Percentiles rank a stretch among this genome's conserved stretches.
Conservation (phyloP, 2,329 filamentous ascomycete genomes). For the Pseudocercospora ulei region DNA sequence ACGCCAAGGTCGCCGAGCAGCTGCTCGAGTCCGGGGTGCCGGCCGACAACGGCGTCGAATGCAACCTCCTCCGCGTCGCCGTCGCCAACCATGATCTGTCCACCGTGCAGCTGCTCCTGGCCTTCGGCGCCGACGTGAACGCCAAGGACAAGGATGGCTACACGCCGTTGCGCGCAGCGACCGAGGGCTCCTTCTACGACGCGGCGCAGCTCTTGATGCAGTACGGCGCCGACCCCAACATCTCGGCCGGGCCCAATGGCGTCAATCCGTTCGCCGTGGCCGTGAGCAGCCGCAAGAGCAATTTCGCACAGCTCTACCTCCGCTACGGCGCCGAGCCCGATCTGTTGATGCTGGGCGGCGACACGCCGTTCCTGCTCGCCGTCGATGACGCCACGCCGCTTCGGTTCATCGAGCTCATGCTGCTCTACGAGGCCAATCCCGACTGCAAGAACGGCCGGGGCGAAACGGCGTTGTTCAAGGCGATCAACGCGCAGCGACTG, state of each 20-base stretch:
- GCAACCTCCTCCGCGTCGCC: slow-evolving; percentile 23
- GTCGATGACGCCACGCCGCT: slow-evolving; percentile 52
- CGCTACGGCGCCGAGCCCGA: slow-evolving; percentile 52
- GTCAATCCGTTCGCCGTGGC: slow-evolving; percentile 50
- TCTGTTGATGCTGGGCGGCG: slow-evolving; percentile 47
- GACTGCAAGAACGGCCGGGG: slow-evolving; percentile 53
- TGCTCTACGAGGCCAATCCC: slow-evolving; percentile 51
- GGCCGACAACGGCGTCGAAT: slow-evolving; percentile 17
- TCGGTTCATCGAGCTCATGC: slow-evolving; percentile 49
- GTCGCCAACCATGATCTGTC: slow-evolving; percentile 27
- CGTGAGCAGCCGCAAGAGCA: slow-evolving; percentile 45
- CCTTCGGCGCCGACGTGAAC: slow-evolving; percentile 52
- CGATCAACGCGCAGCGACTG: slow-evolving; percentile 48
- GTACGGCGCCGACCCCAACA: slow-evolving; percentile 53
- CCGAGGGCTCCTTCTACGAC: slow-evolving; percentile 44
- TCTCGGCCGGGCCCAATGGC: slow-evolving; percentile 42
- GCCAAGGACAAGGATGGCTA: slow-evolving; percentile 51
- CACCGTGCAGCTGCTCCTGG: slow-evolving; percentile 47
- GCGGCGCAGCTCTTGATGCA: slow-evolving; percentile 53
- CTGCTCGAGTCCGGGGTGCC: slow-evolving; percentile 27
- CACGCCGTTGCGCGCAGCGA: slow-evolving; percentile 49
- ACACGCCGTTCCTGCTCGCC: slow-evolving; percentile 51
- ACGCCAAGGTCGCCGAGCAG: slow-evolving; percentile 27
- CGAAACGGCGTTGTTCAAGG: slow-evolving; percentile 54
- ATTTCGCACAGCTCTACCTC: slow-evolving; percentile 51